phyloP scores from a whole-genome alignment of 2,329 filamentous ascomycete genomes.

The Colletotrichum magnum region DNA sequence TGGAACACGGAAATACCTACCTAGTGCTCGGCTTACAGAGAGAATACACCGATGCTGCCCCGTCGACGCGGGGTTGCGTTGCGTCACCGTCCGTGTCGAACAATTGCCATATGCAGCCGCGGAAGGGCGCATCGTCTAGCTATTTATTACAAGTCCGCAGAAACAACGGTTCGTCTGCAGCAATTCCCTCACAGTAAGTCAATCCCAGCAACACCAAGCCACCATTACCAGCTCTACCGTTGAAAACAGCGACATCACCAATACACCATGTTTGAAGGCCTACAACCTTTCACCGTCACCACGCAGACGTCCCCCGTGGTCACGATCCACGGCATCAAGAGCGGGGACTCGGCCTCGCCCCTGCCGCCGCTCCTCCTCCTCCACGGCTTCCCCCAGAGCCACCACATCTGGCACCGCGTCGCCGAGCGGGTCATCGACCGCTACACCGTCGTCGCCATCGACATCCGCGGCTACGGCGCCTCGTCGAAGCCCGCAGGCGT shows the following conservation, averaged over 20 bases:
- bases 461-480: slow-evolving; percentile 66
- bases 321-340: slow-evolving; percentile 60
- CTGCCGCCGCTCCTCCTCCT: slow-evolving; percentile 60
- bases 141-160: no score
- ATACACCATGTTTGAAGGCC: slow-evolving; percentile 54
- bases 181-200: no score
- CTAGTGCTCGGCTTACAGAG: no score
- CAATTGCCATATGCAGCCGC: no score
- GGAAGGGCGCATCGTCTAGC: no score
- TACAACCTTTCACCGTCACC: slow-evolving; percentile 55
- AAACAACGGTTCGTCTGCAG: no score
- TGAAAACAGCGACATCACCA: background rate
- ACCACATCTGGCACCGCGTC: slow-evolving; percentile 66
- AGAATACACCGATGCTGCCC: no score
- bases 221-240: no score
- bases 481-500: slow-evolving; percentile 60
- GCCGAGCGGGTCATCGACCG: slow-evolving; percentile 53
- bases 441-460: slow-evolving; percentile 61
- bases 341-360: slow-evolving; percentile 46
- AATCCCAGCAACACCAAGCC: no score
- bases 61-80: no score
- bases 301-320: slow-evolving; percentile 53
- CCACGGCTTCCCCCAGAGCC: slow-evolving; percentile 67
- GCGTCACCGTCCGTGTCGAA: no score
- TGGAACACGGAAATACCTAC: no score